Percentiles rank a stretch among this genome's conserved stretches.
Evolutionary conservation across 116 monocot species (phyloP).

Genomic region (Zostera marina): DNA sequence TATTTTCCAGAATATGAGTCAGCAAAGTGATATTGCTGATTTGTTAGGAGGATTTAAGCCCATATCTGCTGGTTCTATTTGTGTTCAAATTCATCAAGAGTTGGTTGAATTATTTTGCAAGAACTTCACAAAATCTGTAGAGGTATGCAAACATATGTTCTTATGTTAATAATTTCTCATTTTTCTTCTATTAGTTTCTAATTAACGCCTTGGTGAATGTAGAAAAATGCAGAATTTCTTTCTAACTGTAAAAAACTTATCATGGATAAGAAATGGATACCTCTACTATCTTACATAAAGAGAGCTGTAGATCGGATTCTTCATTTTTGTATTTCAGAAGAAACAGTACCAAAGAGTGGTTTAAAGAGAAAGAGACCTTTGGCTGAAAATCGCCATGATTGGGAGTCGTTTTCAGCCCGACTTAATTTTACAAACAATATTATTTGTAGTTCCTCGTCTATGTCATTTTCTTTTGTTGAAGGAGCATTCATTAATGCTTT

Average conservation of each 20-base stretch:
- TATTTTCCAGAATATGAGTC: slow-evolving; percentile 70
- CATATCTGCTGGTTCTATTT: slow-evolving; percentile 52
- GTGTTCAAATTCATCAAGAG: slow-evolving; percentile 62
- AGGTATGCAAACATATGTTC: slow-evolving; percentile 12
- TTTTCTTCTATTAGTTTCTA: background rate
- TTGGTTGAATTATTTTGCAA: slow-evolving; percentile 53
- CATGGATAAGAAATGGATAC: slow-evolving; percentile 72
- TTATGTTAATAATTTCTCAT: background rate
- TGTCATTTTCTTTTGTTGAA: slow-evolving; percentile 86
- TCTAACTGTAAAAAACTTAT: slow-evolving; percentile 31
- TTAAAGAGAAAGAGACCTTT: slow-evolving; percentile 63
- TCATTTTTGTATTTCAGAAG: slow-evolving; percentile 10
- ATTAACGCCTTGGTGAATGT: background rate
- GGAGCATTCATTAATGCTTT: slow-evolving; percentile 89
- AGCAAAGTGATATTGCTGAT: slow-evolving; percentile 93
- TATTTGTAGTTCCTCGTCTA: slow-evolving; percentile 32
- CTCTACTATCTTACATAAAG: slow-evolving; percentile 29
- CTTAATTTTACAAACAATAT: slow-evolving; percentile 47
- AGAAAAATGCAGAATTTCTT: slow-evolving; percentile 52
- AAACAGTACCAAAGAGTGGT: slow-evolving; percentile 14
- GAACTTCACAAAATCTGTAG: slow-evolving; percentile 29
- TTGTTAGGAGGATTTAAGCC: slow-evolving; percentile 92
- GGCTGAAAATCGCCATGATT: slow-evolving; percentile 25
- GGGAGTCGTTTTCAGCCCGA: slow-evolving; percentile 47
- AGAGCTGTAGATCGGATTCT: slow-evolving; percentile 17